Evolutionary conservation across 2,329 filamentous ascomycete species (phyloP).

Genomic region (Monosporascus sp.): DNA sequence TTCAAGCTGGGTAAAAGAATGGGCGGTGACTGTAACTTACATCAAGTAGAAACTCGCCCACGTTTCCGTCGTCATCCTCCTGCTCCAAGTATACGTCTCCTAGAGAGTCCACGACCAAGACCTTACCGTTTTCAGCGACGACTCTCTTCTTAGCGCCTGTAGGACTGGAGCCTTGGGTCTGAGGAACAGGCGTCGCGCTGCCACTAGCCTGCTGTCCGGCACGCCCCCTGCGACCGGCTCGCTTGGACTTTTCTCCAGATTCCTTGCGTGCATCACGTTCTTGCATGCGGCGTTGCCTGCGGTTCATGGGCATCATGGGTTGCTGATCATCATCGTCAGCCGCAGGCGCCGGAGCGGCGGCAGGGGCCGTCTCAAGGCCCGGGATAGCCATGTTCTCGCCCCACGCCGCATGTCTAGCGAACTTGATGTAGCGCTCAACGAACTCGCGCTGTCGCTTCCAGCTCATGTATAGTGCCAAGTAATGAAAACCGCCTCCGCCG

Average conservation of each 20-base stretch:
- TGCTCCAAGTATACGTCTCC: slow-evolving; percentile 96
- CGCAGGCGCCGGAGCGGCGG: slow-evolving; percentile 38
- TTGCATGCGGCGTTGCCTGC: slow-evolving; percentile 81
- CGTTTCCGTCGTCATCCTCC: slow-evolving; percentile 77
- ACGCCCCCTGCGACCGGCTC: slow-evolving; percentile 31
- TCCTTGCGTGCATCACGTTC: slow-evolving; percentile 77
- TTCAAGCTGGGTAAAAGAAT: slow-evolving; percentile 9
- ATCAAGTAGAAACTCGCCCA: slow-evolving; percentile 81
- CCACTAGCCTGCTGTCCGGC: slow-evolving; percentile 35
- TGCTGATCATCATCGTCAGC: slow-evolving; percentile 44
- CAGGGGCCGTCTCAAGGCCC: slow-evolving; percentile 48
- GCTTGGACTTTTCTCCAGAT: slow-evolving; percentile 49
- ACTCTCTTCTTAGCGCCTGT: slow-evolving; percentile 80
- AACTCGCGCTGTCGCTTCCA: slow-evolving; percentile 91
- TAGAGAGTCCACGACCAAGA: slow-evolving; percentile 83
- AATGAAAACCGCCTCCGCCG: slow-evolving; percentile 81
- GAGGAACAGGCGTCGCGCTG: slow-evolving; percentile 49
- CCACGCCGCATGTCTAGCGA: slow-evolving; percentile 85
- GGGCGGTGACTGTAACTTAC: slow-evolving; percentile 47
- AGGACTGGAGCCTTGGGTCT: slow-evolving; percentile 49
- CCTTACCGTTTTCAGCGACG: slow-evolving; percentile 90
- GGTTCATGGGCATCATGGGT: slow-evolving; percentile 61
- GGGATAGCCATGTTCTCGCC: slow-evolving; percentile 74
- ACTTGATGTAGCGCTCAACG: slow-evolving; percentile 83
- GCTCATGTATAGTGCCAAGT: slow-evolving; percentile 75